These are phyloP conservation scores for Cordyceps tenuipes DNA, from an alignment of 2,329 filamentous ascomycete genomes.

Conservation along the genomic window DNA sequence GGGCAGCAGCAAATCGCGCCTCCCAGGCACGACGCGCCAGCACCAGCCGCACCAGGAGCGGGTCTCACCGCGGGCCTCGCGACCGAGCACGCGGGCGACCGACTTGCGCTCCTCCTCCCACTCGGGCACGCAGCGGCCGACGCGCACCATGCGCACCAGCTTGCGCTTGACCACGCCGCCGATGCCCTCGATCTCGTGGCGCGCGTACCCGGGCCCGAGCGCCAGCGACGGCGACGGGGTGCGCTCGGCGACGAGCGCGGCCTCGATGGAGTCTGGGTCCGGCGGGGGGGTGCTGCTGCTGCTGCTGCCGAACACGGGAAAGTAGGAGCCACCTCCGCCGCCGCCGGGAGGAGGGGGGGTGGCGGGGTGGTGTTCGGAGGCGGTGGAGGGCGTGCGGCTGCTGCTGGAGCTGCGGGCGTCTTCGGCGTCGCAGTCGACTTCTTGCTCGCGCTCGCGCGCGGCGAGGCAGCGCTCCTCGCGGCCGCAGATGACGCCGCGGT, in stretches of 20 bases:
- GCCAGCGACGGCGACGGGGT: conserved; percentile 38
- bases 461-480: conserved; percentile 70
- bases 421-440: conserved; percentile 78
- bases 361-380: background rate
- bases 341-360: background rate
- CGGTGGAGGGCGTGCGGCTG: conserved; percentile 12
- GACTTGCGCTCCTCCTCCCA: conserved; percentile 64
- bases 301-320: conserved; percentile 11
- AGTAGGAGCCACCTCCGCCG: background rate
- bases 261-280: conserved; percentile 9
- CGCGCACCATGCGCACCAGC: conserved; percentile 69
- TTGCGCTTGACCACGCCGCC: conserved; percentile 84
- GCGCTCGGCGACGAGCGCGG: conserved; percentile 17
- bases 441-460: conserved; percentile 68
- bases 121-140: conserved; percentile 80
- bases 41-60: conserved; percentile 95
- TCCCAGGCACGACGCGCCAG: conserved; percentile 60
- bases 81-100: conserved; percentile 47
- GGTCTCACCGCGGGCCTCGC: conserved; percentile 59
- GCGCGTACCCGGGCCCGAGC: conserved; percentile 64
- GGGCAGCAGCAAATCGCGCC: conserved; percentile 31
- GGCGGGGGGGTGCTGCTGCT: no score
- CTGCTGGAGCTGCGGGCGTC: conserved; percentile 41
- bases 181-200: conserved; percentile 86
- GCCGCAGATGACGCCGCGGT: conserved; percentile 81